Percentiles rank a stretch among this genome's conserved stretches.
Evolutionary conservation across 495 filamentous ascomycete genomes (phyloP).

Genomic region (Usnea hakonensis): DNA sequence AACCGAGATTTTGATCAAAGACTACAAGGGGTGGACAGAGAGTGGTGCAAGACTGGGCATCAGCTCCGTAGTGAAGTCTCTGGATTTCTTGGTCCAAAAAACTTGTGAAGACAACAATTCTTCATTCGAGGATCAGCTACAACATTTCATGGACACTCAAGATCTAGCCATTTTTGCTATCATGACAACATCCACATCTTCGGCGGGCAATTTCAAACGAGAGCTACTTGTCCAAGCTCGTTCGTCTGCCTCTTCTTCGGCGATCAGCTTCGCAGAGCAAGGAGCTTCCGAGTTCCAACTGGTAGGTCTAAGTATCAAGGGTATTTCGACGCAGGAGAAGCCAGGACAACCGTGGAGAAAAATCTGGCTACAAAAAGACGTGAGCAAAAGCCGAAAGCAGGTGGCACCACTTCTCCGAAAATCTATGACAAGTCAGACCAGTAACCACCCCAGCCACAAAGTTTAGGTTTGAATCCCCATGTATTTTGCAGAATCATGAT

Average conservation of each 20-base stretch:
- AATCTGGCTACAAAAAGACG: conserved; percentile 62
- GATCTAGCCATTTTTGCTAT: conserved; percentile 59
- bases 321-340: conserved; percentile 27
- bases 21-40: conserved; percentile 88
- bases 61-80: conserved; percentile 59
- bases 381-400: conserved; percentile 74
- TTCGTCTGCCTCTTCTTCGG: conserved; percentile 35
- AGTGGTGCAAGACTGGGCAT: conserved; percentile 57
- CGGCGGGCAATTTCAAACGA: conserved; percentile 51
- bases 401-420: conserved; percentile 76
- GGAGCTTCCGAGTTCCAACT: conserved; percentile 47
- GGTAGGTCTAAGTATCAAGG: conserved; percentile 42
- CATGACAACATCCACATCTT: conserved; percentile 62
- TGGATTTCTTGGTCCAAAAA: conserved; percentile 56
- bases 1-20: conserved; percentile 72
- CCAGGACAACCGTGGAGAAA: conserved; percentile 17
- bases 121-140: conserved; percentile 42
- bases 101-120: conserved; percentile 35
- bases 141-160: conserved; percentile 48
- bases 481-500: background rate
- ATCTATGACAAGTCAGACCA: conserved; percentile 34
- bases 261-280: conserved; percentile 45
- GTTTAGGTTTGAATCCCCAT: background rate
- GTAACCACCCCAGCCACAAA: background rate
- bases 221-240: conserved; percentile 68